These are phyloP conservation scores for Colletotrichum sp. DNA, from an alignment of 2,329 filamentous ascomycete species.

Conservation along the genomic window DNA sequence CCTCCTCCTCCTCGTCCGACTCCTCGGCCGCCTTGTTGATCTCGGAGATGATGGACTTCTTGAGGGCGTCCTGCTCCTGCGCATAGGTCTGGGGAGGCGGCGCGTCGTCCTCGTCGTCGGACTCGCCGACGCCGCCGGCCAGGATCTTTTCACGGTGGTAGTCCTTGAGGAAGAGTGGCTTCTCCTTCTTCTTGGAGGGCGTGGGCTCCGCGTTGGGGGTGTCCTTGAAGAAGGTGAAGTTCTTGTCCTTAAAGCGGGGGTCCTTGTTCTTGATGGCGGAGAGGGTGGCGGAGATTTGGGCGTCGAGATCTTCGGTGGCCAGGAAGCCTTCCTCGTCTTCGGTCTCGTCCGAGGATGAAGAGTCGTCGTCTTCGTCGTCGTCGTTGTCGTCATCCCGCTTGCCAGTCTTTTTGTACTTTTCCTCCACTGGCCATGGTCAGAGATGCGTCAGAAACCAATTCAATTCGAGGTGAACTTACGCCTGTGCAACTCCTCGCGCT, in stretches of 20 bases:
- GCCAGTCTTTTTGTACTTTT: constrained; percentile 71
- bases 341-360: constrained; percentile 77
- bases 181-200: constrained; percentile 68
- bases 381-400: constrained; percentile 52
- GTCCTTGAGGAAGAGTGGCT: constrained; percentile 84
- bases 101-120: constrained; percentile 61
- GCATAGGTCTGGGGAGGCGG: constrained; percentile 72
- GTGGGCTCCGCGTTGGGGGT: constrained; percentile 37
- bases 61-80: constrained; percentile 86
- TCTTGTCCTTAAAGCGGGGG: constrained; percentile 85
- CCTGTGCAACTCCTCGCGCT: constrained; percentile 83
- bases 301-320: constrained; percentile 83
- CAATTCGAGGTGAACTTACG: constrained; percentile 46
- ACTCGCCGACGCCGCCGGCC: constrained; percentile 67
- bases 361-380: constrained; percentile 57
- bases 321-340: constrained; percentile 93
- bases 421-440: constrained; percentile 68
- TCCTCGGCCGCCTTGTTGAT: constrained; percentile 71
- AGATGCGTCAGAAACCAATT: not conserved
- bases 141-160: constrained; percentile 94
- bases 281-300: constrained; percentile 85
- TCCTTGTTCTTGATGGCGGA: constrained; percentile 90
- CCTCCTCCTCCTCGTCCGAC: constrained; percentile 59
- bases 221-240: constrained; percentile 74
- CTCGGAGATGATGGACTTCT: constrained; percentile 77